Evolutionary conservation across 768 basidiomycete species (phyloP).

Genomic region (Lentinula raphanica): DNA sequence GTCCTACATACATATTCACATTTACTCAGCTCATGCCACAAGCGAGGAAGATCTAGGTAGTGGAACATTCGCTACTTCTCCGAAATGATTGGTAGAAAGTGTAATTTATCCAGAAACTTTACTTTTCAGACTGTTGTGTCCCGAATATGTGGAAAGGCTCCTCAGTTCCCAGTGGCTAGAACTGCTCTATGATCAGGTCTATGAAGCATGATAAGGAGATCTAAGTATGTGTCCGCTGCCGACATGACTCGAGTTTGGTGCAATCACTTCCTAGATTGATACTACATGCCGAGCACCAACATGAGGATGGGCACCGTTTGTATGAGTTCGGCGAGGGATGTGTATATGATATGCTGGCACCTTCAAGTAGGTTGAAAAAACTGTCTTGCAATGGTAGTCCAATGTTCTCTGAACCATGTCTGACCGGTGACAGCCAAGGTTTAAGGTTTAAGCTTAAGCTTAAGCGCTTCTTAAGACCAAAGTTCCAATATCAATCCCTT

Average conservation of each 20-base stretch:
- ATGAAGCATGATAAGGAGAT: neutral
- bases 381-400: no score
- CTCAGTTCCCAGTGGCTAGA: neutral
- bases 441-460: no score
- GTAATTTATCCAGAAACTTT: neutral
- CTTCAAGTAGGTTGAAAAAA: no score
- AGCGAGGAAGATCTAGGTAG: no score
- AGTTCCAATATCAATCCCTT: neutral
- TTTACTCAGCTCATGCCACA: no score
- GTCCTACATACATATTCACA: no score
- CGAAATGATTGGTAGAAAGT: conserved; percentile 6
- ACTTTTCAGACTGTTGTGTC: no score
- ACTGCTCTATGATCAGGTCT: neutral
- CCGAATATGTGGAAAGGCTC: neutral
- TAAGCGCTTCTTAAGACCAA: neutral
- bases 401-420: no score
- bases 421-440: no score
- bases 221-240: conserved; percentile 4
- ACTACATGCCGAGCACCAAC: neutral
- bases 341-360: neutral
- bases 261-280: neutral
- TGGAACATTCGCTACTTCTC: neutral
- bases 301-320: neutral
- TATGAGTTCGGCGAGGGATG: conserved; percentile 6
- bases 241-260: neutral